Base-by-base conservation (phyloP, 352 stramenopile genomes). In the Aphanomyces cochlioides region DNA sequence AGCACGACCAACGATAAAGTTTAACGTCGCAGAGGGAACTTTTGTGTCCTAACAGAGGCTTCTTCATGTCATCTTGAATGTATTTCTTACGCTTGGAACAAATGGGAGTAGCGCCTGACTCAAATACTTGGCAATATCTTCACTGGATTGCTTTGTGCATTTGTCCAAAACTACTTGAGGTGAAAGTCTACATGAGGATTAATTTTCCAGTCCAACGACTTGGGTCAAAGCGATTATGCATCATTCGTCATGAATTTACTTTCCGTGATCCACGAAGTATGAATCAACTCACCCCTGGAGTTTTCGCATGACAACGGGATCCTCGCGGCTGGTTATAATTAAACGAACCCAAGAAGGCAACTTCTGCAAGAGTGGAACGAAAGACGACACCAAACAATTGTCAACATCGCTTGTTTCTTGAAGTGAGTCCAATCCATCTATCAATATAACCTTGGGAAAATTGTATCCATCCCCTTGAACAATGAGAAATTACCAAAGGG, bases 331-430 rank as follows among this genome's bases (percentile, higher is more conserved):
- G 38, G 90, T 69, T 15, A 90, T 37, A 10, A 92, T 79, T 21
- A 90, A 45, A 7, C 84, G 82, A 1, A 92, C 84, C 84, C 84
- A 92, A 36, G 78, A 77, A 15, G 84, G 84, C 41, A 92, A 73
- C 0, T 78, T 79, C 19, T 78, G 66, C 17, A 88, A 72, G 0
- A 90, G 72, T 12, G 76, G 77, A 8, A 81, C 79, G 7, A 92
- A 67, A 60, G 80, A 74, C 5, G 83, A 78, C n/a, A 92, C 81
- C 3, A 92, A 48, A 38, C 81, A 90, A 17, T 88, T 83, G 8
- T 88, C 74, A 38, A 72, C 66, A 1, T 50, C 73, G 28, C 19
- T 1, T 48, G 7, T 47, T 36, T 76, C 72, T 38, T 67, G 68
- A 43, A 67, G 71, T 5, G 72, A 70, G 10, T 92, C 84, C 10